These are phyloP conservation scores for Yarrowia osloensis DNA, from an alignment of 805 yeast genomes.

Conservation along the genomic window DNA sequence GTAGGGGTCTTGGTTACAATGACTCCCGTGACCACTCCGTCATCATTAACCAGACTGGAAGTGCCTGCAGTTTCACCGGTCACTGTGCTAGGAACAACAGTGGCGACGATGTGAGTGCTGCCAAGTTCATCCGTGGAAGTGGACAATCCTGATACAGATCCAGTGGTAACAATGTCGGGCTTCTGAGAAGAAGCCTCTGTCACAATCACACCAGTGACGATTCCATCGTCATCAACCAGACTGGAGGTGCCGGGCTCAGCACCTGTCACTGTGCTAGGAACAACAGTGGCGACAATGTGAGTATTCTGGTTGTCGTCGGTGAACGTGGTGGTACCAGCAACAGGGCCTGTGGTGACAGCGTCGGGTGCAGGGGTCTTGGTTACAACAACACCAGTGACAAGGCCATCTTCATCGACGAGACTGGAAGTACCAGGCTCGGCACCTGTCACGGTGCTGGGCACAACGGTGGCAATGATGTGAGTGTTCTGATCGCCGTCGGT, in stretches of 20 bases:
- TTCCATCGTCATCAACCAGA: background rate
- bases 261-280: background rate
- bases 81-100: background rate
- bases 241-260: background rate
- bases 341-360: too few relatives aligned
- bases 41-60: background rate
- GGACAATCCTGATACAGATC: background rate
- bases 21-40: background rate
- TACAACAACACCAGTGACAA: background rate
- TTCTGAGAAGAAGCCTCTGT: background rate
- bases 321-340: background rate
- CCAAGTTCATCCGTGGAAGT: background rate
- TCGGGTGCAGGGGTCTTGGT: background rate
- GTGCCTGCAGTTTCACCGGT: background rate
- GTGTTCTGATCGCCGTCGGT: background rate
- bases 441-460: background rate
- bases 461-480: background rate
- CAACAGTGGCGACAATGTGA: background rate
- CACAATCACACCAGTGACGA: background rate
- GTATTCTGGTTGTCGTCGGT: background rate
- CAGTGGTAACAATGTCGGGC: background rate
- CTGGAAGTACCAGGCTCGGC: background rate
- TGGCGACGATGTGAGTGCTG: background rate
- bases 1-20: background rate
- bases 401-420: background rate